Base-by-base conservation (phyloP, 2,329 filamentous ascomycete genomes). In the Exophiala sp. region DNA sequence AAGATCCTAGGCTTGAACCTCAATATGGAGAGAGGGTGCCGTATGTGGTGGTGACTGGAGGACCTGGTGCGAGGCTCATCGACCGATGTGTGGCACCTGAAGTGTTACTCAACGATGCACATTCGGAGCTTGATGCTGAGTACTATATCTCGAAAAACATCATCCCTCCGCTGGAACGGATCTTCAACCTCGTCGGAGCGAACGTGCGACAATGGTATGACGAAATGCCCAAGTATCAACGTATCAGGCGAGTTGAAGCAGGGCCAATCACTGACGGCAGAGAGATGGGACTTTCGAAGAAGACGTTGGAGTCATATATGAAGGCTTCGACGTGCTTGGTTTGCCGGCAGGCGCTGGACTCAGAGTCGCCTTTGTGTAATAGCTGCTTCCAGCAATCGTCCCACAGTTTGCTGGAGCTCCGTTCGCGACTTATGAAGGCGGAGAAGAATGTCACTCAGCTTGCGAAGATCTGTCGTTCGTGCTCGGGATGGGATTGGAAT, bases 111-210 rank as follows among this genome's bases (percentile, higher is more conserved):
- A 76, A 82, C 49, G 89, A 89, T 61, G 83, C 88, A 18, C 83
- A 92, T 63, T 81, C 87, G 47, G 85, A 90, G 63, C 80, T 99
- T 14, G 94, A 99, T 66, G 86, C 91, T 0, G 91, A 96, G 63
- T 99, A 99, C 72, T 99, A 99, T 74, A 97, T 99, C 65, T 84
- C 82, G 14, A 97, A 96, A 75, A 97, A 96, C 67, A 68, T 99
- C 7, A 95, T 99, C 46, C 94, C 94, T 5, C 94, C 94, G 0
- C 79, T 99, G 0, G 92, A 97, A 70, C 86, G 94, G 24, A 96
- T 99, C 61, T 96, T 99, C 75, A 96, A 94, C 65, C 85, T 99
- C 2, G 88, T 97, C 2, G 94, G 94, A 5, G 94, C 91, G 32
- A 95, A 94, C 67, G 88, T 97, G 0, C 77, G 88, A 14, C 81